A percentile compares a stretch with the other conserved stretches of the same genome.
These are phyloP conservation scores for Musa acuminata DNA, from an alignment of 176 grass and related monocot species.

Conservation along the genomic window DNA sequence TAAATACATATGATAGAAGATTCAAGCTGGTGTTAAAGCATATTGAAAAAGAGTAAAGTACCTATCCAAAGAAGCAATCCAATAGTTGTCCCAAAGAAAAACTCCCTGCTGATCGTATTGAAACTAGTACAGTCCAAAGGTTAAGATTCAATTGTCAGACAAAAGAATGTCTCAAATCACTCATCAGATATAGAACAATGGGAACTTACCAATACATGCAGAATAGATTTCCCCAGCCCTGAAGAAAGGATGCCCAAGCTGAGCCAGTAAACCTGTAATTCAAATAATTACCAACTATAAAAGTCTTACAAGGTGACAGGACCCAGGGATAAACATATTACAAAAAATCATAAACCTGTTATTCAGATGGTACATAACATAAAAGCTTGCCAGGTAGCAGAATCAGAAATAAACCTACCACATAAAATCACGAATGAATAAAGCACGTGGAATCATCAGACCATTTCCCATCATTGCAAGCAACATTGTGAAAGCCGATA, in stretches of 20 bases:
- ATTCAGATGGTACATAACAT: not conserved
- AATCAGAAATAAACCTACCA: slow-evolving; percentile 46
- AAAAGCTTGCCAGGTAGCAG: not conserved
- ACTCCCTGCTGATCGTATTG: slow-evolving; percentile 70
- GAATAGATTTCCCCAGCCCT: slow-evolving; percentile 92
- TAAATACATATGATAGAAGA: not conserved
- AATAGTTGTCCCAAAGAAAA: slow-evolving; percentile 63
- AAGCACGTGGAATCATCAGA: slow-evolving; percentile 94
- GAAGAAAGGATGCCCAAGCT: slow-evolving; percentile 64
- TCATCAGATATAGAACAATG: not conserved
- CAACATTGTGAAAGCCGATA: slow-evolving; percentile 95
- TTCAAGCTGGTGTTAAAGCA: not conserved
- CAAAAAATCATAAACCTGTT: not conserved
- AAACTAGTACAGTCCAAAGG: slow-evolving; percentile 37
- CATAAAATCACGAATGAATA: slow-evolving; percentile 97
- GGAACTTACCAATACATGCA: slow-evolving; percentile 77
- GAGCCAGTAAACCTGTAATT: slow-evolving; percentile 86
- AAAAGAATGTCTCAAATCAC: not conserved
- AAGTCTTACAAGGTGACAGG: not conserved
- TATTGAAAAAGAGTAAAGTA: slow-evolving; percentile 11
- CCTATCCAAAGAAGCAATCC: slow-evolving; percentile 75
- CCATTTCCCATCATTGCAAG: slow-evolving; percentile 97
- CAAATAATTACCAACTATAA: slow-evolving; percentile 15
- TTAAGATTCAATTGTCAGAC: slow-evolving; percentile 6
- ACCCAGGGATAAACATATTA: not conserved